These are phyloP conservation scores for Neonectria magnoliae DNA, from an alignment of 2,329 filamentous ascomycete genomes.

Conservation along the genomic window DNA sequence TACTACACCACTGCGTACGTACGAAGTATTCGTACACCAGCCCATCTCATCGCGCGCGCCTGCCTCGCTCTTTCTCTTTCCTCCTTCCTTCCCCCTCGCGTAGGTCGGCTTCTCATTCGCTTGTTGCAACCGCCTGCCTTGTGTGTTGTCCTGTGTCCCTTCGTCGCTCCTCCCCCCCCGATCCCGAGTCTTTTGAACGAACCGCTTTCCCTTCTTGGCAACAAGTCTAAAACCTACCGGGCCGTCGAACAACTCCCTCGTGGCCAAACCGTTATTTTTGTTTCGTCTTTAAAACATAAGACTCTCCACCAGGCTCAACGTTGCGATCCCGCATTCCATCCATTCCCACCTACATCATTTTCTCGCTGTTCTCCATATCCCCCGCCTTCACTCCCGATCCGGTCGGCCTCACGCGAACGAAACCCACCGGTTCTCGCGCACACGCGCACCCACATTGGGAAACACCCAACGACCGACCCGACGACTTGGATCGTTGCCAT, in stretches of 20 bases:
- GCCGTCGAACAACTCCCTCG: constrained; percentile 25
- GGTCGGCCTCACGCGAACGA: background rate
- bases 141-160: background rate
- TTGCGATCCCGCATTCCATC: constrained; percentile 35
- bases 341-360: constrained; percentile 17
- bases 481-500: constrained; percentile 8
- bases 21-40: constrained; percentile 7
- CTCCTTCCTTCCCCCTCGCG: constrained; percentile 26
- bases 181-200: constrained; percentile 14
- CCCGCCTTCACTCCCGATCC: background rate
- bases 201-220: constrained; percentile 32
- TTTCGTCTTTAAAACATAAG: constrained; percentile 22
- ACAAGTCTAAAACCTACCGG: constrained; percentile 18
- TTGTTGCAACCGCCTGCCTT: constrained; percentile 1
- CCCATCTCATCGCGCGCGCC: constrained; percentile 15
- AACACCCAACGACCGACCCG: constrained; percentile 1
- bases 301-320: constrained; percentile 23
- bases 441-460: constrained; percentile 20
- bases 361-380: constrained; percentile 4
- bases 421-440: constrained; percentile 11
- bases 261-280: constrained; percentile 22
- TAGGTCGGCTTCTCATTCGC: constrained; percentile 12
- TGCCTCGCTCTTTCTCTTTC: constrained; percentile 8
- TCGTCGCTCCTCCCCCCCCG: background rate
- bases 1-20: constrained; percentile 1